Base-by-base conservation (phyloP, 192 early-diverging fungal species). In the Coemansia sp. region DNA sequence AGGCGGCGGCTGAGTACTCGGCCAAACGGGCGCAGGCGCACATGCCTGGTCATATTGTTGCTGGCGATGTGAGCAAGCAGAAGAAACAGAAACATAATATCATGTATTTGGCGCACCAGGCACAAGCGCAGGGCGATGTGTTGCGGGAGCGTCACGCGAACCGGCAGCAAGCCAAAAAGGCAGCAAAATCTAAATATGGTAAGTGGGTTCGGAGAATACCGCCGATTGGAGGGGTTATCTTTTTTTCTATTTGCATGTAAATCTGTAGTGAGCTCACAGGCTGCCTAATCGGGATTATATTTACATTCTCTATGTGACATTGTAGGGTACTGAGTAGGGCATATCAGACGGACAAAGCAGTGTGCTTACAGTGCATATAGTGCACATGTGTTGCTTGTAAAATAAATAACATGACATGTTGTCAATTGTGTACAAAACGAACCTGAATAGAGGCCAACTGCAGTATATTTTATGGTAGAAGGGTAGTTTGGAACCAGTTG, bases 31-130 rank as follows among this genome's bases (percentile, higher is more conserved):
- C 62, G 22, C 57, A 57, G 1, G 62, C 68, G 36, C 48, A 52
- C n/a, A 69, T 55, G 54, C 49, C 68, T 11, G 60, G 66, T 42
- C 59, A 36, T 8, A 40, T 53, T 15, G 71, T 80, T 59, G 68
- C 52, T 10, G 12, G 57, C 26, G 49, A 59, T n/a, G 62, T 71
- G 2, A 80, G 75, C 51, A 72, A 74, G 37, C 66, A 68, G 59
- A 88, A 90, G 65, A 89, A 88, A 62, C 84, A 84, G 38, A 90
- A 87, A 59, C 85, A 91, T 75, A 93, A 93, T 59, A 85, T 91
- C 59, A 87, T 91, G 86, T 89, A 86, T 23, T 65, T 93, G 36
- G 91, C 90, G 9, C 82, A 85, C 49, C 86, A 90, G 65, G 87
- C 91, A n/a, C 82, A 86, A 53, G 85, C 83, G 20, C 88, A 85